Base-by-base conservation (phyloP, 1,284 basidiomycete species). In the Ganoderma lucidum region DNA sequence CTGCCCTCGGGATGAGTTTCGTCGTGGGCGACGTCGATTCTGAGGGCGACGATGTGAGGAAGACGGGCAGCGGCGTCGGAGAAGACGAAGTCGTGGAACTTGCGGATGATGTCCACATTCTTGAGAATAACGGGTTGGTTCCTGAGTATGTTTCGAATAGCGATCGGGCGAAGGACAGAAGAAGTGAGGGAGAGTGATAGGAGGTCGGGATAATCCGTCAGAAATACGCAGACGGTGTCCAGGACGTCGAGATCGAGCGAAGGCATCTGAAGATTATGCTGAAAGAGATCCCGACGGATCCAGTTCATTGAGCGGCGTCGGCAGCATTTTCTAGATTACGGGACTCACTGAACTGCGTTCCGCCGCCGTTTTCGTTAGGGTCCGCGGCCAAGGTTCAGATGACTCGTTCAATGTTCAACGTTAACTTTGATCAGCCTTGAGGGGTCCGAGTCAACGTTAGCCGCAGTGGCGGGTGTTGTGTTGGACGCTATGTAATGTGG, bases 81-180 rank as follows among this genome's bases (percentile, higher is more conserved):
- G 30, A 58, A 58, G 15, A 58, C 32, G 55, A 58, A 58, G 32
- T 58, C 55, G 32, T 58, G 55, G 9, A 58, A 58, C 30, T 19
- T 32, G 55, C 14, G 3, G 30, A 37, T 37, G 32, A 15, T 6
- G 8, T 28, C 35, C 10, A 10, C 17, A 3, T 17, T 58, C 32
- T 37, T 37, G 12, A 58, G 55, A n/a, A 58, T 2, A 15, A 58
- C 55, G 2, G 55, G 55, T 2, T 17, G 55, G n/a, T 19, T 37
- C 17, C 32, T 17, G 8, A 58, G 55, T 15, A 58, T 6, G 32
- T 37, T 32, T 19, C 30, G 28, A 19, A 58, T 37, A 6, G 55
- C 44, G 44, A 61, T 19, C 8, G 55, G 55, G 6, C 15, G 55
- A 3, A 58, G 17, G 17, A 4, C 9, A n/a, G 45, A 62, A 55